Conservation (phyloP, 2,329 filamentous ascomycete genomes). For the Calonectria henricotiae region DNA sequence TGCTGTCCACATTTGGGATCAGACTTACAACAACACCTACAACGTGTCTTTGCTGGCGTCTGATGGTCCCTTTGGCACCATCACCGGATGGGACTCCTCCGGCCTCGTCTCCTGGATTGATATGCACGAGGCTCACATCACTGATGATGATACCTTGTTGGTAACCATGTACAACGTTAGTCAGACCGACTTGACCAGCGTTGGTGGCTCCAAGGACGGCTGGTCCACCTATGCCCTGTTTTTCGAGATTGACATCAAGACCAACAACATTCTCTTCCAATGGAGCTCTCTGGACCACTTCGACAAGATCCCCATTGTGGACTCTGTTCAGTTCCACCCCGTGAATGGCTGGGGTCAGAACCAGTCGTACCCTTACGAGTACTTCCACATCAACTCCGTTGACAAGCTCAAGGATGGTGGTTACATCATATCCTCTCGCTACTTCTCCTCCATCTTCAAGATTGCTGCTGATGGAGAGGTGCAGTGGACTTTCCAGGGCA, state of each 20-base stretch:
- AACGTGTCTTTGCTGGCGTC: conserved; percentile 14
- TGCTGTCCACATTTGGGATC: conserved; percentile 7
- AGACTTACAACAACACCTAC: conserved; percentile 18
- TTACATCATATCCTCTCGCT: conserved; percentile 13
- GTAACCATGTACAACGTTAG: conserved; percentile 12
- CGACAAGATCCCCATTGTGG: conserved; percentile 6
- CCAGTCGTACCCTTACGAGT: conserved; percentile 20
- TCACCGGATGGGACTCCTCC: conserved; percentile 14
- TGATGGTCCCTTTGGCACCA: conserved; percentile 8
- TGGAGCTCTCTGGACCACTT: conserved; percentile 15
- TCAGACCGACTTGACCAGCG: conserved; percentile 6
- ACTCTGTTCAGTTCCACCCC: conserved; percentile 18
- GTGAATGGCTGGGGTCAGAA: conserved; percentile 9
- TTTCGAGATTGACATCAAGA: conserved; percentile 17
- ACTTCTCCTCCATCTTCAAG: conserved; percentile 18
- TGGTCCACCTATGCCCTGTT: conserved; percentile 15
- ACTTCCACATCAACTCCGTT: conserved; percentile 22
- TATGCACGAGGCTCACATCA: conserved; percentile 20
- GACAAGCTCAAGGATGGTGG: conserved; percentile 12
- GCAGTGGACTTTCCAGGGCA: conserved; percentile 20
- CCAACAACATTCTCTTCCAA: conserved; percentile 10
- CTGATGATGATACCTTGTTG: conserved; percentile 17
- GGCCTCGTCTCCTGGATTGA: conserved; percentile 21
- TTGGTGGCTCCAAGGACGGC: neutral
- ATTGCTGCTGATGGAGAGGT: conserved; percentile 14